Conservation (phyloP, 768 basidiomycete genomes). For the Hericium coralloides region DNA sequence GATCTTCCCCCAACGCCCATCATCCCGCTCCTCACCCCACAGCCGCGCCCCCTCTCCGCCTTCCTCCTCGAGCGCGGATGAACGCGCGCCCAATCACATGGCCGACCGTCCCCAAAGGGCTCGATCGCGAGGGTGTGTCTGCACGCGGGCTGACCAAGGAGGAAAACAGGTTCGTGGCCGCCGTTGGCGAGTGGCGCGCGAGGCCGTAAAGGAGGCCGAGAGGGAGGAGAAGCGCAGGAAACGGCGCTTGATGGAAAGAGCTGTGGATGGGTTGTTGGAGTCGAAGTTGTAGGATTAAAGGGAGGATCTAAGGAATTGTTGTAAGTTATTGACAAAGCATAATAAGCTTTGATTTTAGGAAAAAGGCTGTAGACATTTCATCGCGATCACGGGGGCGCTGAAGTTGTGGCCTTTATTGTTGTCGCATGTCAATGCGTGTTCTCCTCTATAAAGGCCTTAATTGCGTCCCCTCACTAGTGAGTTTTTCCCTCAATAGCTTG, state of each 20-base stretch:
- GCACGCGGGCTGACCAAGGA: slow-evolving; percentile 61
- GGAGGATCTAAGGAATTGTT: too few species aligned
- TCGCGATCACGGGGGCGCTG: too few species aligned
- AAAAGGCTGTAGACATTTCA: too few species aligned
- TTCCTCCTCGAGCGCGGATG: slow-evolving; percentile 46
- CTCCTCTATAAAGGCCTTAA: too few species aligned
- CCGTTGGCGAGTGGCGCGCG: slow-evolving; percentile 39
- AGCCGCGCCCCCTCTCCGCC: slow-evolving; percentile 67
- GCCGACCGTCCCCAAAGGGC: slow-evolving; percentile 86
- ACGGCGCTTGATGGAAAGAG: not conserved
- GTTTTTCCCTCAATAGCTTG: too few species aligned
- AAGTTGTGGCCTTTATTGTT: too few species aligned
- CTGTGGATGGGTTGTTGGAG: not conserved
- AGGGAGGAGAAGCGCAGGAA: not conserved
- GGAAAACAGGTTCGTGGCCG: slow-evolving; percentile 48
- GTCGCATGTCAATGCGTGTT: too few species aligned
- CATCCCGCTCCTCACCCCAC: slow-evolving; percentile 71
- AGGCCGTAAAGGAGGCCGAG: not conserved
- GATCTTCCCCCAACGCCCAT: slow-evolving; percentile 55
- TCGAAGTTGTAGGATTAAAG: not conserved
- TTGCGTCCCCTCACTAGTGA: too few species aligned
- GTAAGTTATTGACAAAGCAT: too few species aligned
- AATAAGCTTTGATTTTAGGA: too few species aligned
- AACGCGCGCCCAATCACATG: slow-evolving; percentile 72
- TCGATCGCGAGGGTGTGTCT: slow-evolving; percentile 83